Evolutionary conservation across 106 monocot genomes (phyloP).

Genomic region (Allium sativum): DNA sequence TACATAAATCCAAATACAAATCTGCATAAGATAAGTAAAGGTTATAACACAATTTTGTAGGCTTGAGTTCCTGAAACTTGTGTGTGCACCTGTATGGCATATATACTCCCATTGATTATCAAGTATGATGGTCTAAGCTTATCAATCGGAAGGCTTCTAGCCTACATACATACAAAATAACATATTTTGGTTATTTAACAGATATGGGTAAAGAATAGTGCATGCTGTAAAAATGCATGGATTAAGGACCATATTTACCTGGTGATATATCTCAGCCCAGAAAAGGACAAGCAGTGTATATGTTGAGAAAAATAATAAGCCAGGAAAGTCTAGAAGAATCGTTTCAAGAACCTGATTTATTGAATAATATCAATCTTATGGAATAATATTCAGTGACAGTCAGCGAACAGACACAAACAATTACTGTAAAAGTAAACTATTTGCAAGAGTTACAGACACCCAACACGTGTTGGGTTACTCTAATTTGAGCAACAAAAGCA

Average conservation of each 20-base stretch:
- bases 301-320: slow-evolving; percentile 85
- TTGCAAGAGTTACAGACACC: too few relatives aligned
- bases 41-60: background rate
- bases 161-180: slow-evolving; percentile 25
- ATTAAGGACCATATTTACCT: slow-evolving; percentile 29
- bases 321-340: slow-evolving; percentile 69
- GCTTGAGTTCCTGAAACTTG: background rate
- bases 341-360: slow-evolving; percentile 47
- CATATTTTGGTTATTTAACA: background rate
- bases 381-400: too few relatives aligned
- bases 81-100: slow-evolving; percentile 51
- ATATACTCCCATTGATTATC: slow-evolving; percentile 51
- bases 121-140: slow-evolving; percentile 61
- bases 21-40: slow-evolving; percentile 18
- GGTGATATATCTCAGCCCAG: slow-evolving; percentile 99
- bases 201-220: slow-evolving; percentile 1
- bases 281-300: slow-evolving; percentile 83
- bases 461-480: too few relatives aligned
- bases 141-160: slow-evolving; percentile 60
- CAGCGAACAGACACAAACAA: too few relatives aligned
- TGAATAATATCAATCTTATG: too few relatives aligned
- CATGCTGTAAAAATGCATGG: background rate
- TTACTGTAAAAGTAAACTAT: too few relatives aligned
- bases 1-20: slow-evolving; percentile 50
- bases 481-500: too few relatives aligned